A percentile compares a stretch with the other conserved stretches of the same genome.
Conservation (phyloP, 1,139 yeast species). For the Scheffersomyces parashehatae region DNA sequence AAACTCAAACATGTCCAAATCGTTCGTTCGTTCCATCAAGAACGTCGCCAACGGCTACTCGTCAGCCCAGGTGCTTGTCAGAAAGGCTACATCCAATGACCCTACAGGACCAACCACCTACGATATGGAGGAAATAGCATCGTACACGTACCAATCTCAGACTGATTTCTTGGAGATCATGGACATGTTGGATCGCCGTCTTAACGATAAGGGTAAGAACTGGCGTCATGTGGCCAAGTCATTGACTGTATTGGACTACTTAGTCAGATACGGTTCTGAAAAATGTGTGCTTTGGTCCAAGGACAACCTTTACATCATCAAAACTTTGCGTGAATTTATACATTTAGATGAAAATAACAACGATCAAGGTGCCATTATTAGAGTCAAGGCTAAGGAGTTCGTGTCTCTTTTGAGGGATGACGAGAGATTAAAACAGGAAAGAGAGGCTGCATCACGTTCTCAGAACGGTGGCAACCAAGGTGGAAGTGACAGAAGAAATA, state of each 20-base stretch:
- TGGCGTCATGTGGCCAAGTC: conserved; percentile 98
- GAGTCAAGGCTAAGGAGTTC: conserved; percentile 91
- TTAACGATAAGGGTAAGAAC: conserved; percentile 95
- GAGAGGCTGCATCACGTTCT: conserved; percentile 42
- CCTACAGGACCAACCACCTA: conserved; percentile 79
- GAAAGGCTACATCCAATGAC: conserved; percentile 93
- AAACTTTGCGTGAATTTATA: conserved; percentile 88
- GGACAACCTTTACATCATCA: conserved; percentile 85
- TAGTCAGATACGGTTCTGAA: conserved; percentile 86
- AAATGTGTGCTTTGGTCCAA: conserved; percentile 93
- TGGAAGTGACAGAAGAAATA: conserved; percentile 21
- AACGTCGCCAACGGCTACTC: conserved; percentile 94
- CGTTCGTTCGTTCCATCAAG: conserved; percentile 81
- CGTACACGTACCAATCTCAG: conserved; percentile 65
- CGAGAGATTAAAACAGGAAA: conserved; percentile 76
- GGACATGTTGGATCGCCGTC: conserved; percentile 93
- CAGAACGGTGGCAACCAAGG: conserved; percentile 10
- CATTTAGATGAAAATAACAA: conserved; percentile 75
- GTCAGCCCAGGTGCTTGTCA: conserved; percentile 78
- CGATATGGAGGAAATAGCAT: conserved; percentile 84
- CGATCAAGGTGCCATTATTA: conserved; percentile 88
- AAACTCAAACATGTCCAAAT: conserved; percentile 59
- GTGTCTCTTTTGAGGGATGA: conserved; percentile 79
- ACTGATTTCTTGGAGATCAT: conserved; percentile 86
- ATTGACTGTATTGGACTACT: conserved; percentile 81